phyloP scores from a whole-genome alignment of 2,329 filamentous ascomycete genomes.

The Stachybotrys chlorohalonatus region DNA sequence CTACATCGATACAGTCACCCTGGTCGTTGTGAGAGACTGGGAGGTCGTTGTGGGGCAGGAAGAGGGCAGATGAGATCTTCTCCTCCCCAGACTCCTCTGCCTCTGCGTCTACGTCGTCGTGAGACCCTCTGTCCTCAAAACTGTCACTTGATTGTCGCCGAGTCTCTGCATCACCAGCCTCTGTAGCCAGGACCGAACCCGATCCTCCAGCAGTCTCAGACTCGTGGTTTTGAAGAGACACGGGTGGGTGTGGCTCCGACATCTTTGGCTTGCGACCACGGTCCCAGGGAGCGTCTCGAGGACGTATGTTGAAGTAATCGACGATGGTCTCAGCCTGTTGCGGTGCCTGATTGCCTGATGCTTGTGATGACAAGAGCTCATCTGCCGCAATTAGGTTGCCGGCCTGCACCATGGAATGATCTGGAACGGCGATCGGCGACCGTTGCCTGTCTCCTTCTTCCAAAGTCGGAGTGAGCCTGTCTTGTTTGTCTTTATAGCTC shows the following conservation, averaged over 20 bases:
- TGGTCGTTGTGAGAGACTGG: conserved; percentile 22
- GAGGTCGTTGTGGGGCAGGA: conserved; percentile 64
- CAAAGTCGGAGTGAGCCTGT: conserved; percentile 29
- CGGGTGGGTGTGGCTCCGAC: not conserved
- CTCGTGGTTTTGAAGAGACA: not conserved
- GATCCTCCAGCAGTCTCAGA: not conserved
- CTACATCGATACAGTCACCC: conserved; percentile 22
- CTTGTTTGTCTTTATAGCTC: conserved; percentile 23
- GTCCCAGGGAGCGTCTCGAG: conserved; percentile 1
- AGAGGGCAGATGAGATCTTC: conserved; percentile 79
- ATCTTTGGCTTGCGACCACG: not conserved
- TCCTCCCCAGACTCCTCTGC: conserved; percentile 63
- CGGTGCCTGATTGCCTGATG: not conserved
- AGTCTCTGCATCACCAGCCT: conserved; percentile 15
- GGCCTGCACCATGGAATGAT: not conserved
- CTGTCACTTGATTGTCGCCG: conserved; percentile 13
- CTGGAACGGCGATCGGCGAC: not conserved
- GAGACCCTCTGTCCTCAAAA: conserved; percentile 23
- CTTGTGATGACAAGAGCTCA: not conserved
- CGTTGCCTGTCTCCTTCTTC: conserved; percentile 16
- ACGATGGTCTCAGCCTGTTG: not conserved
- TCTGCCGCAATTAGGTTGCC: not conserved
- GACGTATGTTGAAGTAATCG: not conserved
- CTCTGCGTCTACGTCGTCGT: conserved; percentile 21
- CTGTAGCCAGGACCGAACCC: not conserved